Percentiles rank a stretch among this genome's conserved stretches.
These are phyloP conservation scores for Laguncularia racemosa DNA, from an alignment of 345 rosid genomes.

Conservation along the genomic window DNA sequence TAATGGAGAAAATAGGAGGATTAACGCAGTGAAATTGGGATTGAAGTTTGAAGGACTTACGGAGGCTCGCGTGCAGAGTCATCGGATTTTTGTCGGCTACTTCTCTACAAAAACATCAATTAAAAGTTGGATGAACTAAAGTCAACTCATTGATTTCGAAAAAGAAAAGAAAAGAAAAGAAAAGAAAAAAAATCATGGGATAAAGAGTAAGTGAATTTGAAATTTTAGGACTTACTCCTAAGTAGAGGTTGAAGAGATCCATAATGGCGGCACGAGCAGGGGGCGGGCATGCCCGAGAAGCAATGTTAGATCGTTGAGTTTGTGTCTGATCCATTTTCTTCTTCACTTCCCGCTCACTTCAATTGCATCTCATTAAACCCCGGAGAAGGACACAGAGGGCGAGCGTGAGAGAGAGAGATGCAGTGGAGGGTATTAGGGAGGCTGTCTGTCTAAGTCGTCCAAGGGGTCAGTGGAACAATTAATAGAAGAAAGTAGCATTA, in stretches of 20 bases:
- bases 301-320: conserved; percentile 47
- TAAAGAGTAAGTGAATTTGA: not conserved
- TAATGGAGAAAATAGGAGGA: too few relatives aligned
- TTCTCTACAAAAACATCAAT: conserved; percentile 39
- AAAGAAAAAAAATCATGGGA: not conserved
- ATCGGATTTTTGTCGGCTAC: conserved; percentile 59
- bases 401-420: too few relatives aligned
- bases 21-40: not conserved
- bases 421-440: too few relatives aligned
- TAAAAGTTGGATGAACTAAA: not conserved
- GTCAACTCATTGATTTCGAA: not conserved
- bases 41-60: conserved; percentile 29
- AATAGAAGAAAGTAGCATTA: too few relatives aligned
- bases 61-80: conserved; percentile 75
- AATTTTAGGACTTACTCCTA: conserved; percentile 44
- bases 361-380: too few relatives aligned
- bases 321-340: conserved; percentile 64
- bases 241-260: conserved; percentile 86
- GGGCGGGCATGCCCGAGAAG: conserved; percentile 60
- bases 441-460: too few relatives aligned
- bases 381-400: not conserved
- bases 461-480: too few relatives aligned
- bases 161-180: not conserved
- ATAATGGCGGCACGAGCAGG: conserved; percentile 67
- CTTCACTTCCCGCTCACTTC: not conserved